phyloP scores from a whole-genome alignment of 441 rosid species.

The Pelargonium australe region DNA sequence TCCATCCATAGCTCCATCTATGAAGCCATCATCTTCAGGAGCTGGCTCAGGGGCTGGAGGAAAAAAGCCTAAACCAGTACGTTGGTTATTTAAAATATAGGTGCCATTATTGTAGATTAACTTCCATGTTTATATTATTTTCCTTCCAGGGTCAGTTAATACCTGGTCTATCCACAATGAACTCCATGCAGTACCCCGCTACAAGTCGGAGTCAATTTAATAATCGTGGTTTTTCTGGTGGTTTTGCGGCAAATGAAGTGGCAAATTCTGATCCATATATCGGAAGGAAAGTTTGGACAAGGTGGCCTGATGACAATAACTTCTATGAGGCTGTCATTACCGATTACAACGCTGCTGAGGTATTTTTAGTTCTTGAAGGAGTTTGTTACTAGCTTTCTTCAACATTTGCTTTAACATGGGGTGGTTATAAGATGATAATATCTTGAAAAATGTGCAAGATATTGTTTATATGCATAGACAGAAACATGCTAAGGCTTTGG shows the following conservation, averaged over 20 bases:
- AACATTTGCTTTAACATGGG: conserved; percentile 9
- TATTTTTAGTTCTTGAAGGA: conserved; percentile 23
- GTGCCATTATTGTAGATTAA: conserved; percentile 16
- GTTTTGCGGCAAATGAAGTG: conserved; percentile 40
- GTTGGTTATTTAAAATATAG: conserved; percentile 14
- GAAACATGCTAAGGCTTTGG: too few species aligned
- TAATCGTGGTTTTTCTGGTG: conserved; percentile 38
- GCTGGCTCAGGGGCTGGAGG: conserved; percentile 31
- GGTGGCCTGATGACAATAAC: conserved; percentile 87
- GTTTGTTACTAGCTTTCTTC: conserved; percentile 11
- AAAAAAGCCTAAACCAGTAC: conserved; percentile 24
- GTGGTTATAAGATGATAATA: conserved; percentile 11
- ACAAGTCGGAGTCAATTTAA: conserved; percentile 40
- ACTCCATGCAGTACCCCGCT: conserved; percentile 54
- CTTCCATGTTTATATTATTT: conserved; percentile 10
- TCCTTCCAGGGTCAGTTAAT: conserved; percentile 31
- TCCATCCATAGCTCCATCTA: conserved; percentile 31
- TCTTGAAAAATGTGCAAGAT: too few species aligned
- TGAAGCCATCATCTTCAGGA: conserved; percentile 37
- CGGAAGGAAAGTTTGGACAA: conserved; percentile 93
- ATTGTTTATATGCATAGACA: too few species aligned
- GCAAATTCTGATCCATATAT: conserved; percentile 55
- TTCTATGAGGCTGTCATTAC: conserved; percentile 90
- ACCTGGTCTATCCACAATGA: conserved; percentile 34
- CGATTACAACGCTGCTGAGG: conserved; percentile 65